Evolutionary conservation across 441 rosid species (phyloP), one percentile per base, ranked within the genome.

Genomic region (Theobroma grandiflorum): DNA sequence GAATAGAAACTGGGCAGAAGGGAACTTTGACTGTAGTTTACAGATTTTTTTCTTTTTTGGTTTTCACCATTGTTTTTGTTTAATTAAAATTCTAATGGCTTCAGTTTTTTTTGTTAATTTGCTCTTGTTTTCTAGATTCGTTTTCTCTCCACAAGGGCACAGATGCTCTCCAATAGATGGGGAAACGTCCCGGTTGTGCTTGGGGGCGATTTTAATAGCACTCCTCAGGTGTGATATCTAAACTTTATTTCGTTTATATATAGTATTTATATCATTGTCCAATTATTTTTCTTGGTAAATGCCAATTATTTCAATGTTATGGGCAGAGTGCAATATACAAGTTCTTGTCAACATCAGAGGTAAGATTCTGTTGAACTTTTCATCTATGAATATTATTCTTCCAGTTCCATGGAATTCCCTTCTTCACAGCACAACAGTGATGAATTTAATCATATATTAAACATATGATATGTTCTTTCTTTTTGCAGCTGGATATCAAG

Each of bases 271-370:
- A 10, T 70, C 49, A 10, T 31, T 67, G 7, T 55, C 61, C 55
- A 74, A 59, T 73, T 43, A 33, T 80, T 40, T 75, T 81, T 72
- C 52, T 72, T 20, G 47, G 38, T 52, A 58, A 61, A 50, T n/a
- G 33, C 42, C 6, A 58, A 11, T 45, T 22, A 8, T 74, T 75
- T 37, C 80, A 73, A 31, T 78, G 12, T 77, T 80, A 73, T 45
- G 75, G 75, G 82, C 95, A 94, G 98, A 88, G 97, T 86, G 89
- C 95, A 62, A 84, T 94, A 73, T 94, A 94, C 86, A 86, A 89
- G 78, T 94, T 92, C 88, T 83, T 94, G 82, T 84, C 92, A 2
- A 85, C 88, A 80, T 91, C 98, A 40, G 84, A 94, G 92, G 97
- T 92, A 62, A n/a, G 61, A 62, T 45, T 58, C 63, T 70, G 31